phyloP scores from a whole-genome alignment of 306 rosid species.

The Vicia sativa region DNA sequence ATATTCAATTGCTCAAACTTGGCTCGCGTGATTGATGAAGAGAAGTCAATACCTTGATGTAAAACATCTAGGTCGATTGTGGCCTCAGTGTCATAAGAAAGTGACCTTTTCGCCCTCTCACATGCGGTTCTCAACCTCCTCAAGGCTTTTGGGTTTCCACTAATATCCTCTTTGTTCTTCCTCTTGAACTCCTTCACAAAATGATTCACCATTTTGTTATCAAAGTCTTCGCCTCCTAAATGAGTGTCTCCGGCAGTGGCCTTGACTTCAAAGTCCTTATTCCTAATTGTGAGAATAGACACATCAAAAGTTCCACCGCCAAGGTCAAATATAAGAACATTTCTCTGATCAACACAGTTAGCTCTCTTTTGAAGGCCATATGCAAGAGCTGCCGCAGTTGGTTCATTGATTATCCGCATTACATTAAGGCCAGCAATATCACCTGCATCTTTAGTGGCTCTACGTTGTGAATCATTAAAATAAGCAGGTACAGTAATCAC shows the following conservation, averaged over 20 bases:
- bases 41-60: not conserved
- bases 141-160: not conserved
- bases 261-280: not conserved
- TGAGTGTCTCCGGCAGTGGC: conserved; percentile 18
- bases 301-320: too few relatives aligned
- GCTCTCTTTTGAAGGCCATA: too few relatives aligned
- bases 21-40: not conserved
- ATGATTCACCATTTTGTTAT: not conserved
- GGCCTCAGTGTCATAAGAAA: not conserved
- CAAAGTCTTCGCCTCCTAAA: conserved; percentile 20
- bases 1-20: not conserved
- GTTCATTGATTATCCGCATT: too few relatives aligned
- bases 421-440: too few relatives aligned
- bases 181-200: conserved; percentile 6
- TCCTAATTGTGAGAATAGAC: too few relatives aligned
- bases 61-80: not conserved
- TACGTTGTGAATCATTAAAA: too few relatives aligned
- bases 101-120: conserved; percentile 2
- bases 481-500: too few relatives aligned
- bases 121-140: not conserved
- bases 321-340: too few relatives aligned
- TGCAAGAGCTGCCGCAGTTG: too few relatives aligned
- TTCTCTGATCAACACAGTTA: too few relatives aligned
- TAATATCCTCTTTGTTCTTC: not conserved
- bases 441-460: too few relatives aligned